Conservation (phyloP, 345 rosid species). For the Mallotus nudiflorus region DNA sequence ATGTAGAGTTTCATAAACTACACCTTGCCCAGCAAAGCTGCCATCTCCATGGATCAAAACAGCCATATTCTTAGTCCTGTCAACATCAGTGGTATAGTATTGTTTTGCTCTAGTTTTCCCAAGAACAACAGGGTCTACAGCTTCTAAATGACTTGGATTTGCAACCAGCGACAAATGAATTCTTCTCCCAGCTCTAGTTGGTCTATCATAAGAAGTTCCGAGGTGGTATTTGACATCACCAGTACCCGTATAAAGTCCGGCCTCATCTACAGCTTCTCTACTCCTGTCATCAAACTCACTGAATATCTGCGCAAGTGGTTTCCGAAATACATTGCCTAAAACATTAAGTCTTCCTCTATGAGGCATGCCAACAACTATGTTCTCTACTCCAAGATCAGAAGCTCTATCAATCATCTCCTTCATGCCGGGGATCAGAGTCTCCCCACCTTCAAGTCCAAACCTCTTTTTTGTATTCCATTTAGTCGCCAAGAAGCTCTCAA, state of each 20-base stretch:
- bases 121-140: conserved; percentile 79
- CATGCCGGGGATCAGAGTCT: conserved; percentile 90
- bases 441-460: conserved; percentile 89
- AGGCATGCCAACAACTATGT: conserved; percentile 76
- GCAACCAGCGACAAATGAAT: conserved; percentile 84
- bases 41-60: conserved; percentile 89
- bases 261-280: conserved; percentile 69
- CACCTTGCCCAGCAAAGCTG: conserved; percentile 89
- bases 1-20: conserved; percentile 83
- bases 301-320: conserved; percentile 77
- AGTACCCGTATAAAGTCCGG: conserved; percentile 74
- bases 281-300: conserved; percentile 80
- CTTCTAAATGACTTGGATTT: conserved; percentile 89
- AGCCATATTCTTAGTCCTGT: conserved; percentile 75
- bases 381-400: conserved; percentile 84
- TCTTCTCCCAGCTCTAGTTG: conserved; percentile 83
- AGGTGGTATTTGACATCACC: conserved; percentile 86
- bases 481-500: conserved; percentile 82
- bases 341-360: conserved; percentile 84
- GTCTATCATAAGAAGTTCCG: conserved; percentile 86
- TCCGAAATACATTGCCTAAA: conserved; percentile 77
- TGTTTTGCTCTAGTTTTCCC: conserved; percentile 88
- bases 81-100: conserved; percentile 60
- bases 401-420: conserved; percentile 84
- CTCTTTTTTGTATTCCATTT: conserved; percentile 81